Evolutionary conservation across 768 basidiomycete species (phyloP).

Genomic region (Dendrothele bispora): DNA sequence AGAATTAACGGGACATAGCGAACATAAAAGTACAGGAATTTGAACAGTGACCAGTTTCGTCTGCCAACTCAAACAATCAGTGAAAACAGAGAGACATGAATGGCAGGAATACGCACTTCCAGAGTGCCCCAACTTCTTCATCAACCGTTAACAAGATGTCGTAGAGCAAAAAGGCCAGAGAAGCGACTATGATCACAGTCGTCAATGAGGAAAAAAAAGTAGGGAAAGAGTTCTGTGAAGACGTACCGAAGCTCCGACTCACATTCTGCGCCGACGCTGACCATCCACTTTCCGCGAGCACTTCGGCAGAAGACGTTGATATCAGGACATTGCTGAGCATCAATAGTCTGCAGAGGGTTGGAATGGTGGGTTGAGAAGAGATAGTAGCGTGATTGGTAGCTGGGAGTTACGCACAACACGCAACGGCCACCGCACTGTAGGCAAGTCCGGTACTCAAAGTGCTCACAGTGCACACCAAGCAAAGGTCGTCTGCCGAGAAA

Average conservation of each 20-base stretch:
- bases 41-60: not conserved
- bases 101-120: not conserved
- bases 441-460: no score
- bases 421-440: no score
- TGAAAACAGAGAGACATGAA: not conserved
- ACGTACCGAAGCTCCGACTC: not conserved
- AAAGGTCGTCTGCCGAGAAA: no score
- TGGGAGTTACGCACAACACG: no score
- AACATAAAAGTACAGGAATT: slow-evolving; percentile 2
- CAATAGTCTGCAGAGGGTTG: no score
- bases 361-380: no score
- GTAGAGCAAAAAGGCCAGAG: not conserved
- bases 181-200: not conserved
- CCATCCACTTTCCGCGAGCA: no score
- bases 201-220: no score
- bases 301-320: no score
- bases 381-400: no score
- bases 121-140: slow-evolving; percentile 1
- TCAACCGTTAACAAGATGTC: not conserved
- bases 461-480: no score
- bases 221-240: not conserved
- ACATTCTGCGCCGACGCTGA: not conserved
- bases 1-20: slow-evolving; percentile 1
- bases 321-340: no score
- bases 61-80: not conserved